A percentile compares a stretch with the other conserved stretches of the same genome.
Conservation (phyloP, 2,329 filamentous ascomycete genomes). For the Aspergillus candidus region DNA sequence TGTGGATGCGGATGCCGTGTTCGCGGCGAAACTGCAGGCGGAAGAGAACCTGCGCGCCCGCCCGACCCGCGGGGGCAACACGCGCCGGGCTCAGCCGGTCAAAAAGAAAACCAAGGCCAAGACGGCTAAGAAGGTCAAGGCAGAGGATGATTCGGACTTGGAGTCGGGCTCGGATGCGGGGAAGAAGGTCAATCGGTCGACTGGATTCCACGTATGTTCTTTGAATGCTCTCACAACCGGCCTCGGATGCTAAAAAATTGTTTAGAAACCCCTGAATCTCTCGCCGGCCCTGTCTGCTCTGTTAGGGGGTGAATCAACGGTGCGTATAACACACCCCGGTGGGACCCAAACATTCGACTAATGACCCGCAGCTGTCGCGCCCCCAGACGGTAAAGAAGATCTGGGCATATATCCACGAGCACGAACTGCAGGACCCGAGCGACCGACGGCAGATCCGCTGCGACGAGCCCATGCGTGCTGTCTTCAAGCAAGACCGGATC, state of each 20-base stretch:
- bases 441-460: slow-evolving; percentile 92
- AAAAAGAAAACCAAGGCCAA: slow-evolving; percentile 58
- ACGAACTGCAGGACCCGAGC: slow-evolving; percentile 79
- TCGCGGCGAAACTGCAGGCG: slow-evolving; percentile 83
- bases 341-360: background rate
- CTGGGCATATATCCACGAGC: slow-evolving; percentile 88
- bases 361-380: slow-evolving; percentile 64
- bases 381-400: slow-evolving; percentile 95
- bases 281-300: slow-evolving; percentile 42
- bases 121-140: slow-evolving; percentile 63
- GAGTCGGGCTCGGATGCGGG: slow-evolving; percentile 55
- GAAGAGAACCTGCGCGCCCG: slow-evolving; percentile 76
- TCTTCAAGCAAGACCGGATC: slow-evolving; percentile 85
- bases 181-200: slow-evolving; percentile 67
- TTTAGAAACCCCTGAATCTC: slow-evolving; percentile 42
- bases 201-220: slow-evolving; percentile 72
- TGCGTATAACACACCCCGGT: slow-evolving; percentile 22
- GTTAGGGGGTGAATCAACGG: slow-evolving; percentile 39
- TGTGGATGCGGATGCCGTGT: slow-evolving; percentile 74
- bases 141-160: slow-evolving; percentile 73
- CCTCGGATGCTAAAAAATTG: slow-evolving; percentile 3
- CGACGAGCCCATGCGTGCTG: slow-evolving; percentile 82
- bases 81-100: slow-evolving; percentile 50
- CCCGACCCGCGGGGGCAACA: slow-evolving; percentile 67
- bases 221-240: background rate